These are phyloP conservation scores for Scenedesmus sp. DNA, from an alignment of 163 green algal species.

Conservation along the genomic window DNA sequence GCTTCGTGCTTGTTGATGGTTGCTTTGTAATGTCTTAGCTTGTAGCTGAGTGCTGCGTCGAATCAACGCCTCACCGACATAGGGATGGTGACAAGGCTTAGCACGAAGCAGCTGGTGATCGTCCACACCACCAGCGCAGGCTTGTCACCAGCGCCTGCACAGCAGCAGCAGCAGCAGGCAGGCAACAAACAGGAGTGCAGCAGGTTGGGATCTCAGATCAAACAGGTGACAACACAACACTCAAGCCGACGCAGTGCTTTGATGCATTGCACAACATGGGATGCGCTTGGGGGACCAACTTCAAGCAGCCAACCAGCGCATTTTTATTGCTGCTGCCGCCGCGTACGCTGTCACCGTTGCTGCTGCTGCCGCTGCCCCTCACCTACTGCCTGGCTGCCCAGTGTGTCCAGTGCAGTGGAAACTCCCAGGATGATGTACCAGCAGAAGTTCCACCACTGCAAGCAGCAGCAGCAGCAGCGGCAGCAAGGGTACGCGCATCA, in stretches of 20 bases:
- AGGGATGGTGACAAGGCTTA: constrained; percentile 59
- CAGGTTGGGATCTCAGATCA: not conserved
- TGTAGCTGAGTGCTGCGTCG: no score
- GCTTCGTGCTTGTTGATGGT: no score
- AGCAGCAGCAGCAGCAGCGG: not conserved
- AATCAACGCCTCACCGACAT: constrained; percentile 52
- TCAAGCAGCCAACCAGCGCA: no score
- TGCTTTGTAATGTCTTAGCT: no score
- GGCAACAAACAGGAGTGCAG: no score
- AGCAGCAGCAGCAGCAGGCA: not conserved
- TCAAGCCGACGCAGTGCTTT: no score
- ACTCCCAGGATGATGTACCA: constrained; percentile 67
- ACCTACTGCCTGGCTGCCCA: constrained; percentile 73
- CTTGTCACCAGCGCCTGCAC: constrained; percentile 59
- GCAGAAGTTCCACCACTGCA: constrained; percentile 63
- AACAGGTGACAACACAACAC: no score
- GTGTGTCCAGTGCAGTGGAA: constrained; percentile 70
- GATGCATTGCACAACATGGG: no score
- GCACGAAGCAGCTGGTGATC: constrained; percentile 52
- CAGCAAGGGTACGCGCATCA: not conserved
- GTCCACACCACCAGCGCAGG: constrained; percentile 66
- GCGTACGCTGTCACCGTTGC: not conserved
- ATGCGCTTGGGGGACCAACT: not conserved
- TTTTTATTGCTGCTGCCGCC: not conserved
- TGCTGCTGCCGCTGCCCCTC: constrained; percentile 17